Evolutionary conservation across 768 basidiomycete species (phyloP).

Genomic region (Tricholoma terreum): DNA sequence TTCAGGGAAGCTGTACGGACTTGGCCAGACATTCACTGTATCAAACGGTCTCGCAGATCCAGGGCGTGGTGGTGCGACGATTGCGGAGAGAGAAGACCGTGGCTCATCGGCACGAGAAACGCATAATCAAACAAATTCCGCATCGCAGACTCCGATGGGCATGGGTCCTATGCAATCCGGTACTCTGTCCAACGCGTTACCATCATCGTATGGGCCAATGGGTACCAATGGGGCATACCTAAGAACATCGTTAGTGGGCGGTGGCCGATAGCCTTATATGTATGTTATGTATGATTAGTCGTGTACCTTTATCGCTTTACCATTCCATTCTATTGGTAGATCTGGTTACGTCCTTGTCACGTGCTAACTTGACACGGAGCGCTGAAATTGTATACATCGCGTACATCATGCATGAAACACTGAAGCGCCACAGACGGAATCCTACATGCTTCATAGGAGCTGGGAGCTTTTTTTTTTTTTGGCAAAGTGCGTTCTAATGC

Average conservation of each 20-base stretch:
- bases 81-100: constrained; percentile 78
- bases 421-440: no score
- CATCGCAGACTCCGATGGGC: constrained; percentile 44
- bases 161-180: constrained; percentile 44
- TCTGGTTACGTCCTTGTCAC: no score
- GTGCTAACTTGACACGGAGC: no score
- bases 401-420: no score
- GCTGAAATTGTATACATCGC: no score
- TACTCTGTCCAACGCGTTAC: constrained; percentile 42
- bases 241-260: constrained; percentile 56
- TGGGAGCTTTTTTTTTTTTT: no score
- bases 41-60: constrained; percentile 66
- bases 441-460: no score
- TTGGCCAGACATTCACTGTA: constrained; percentile 73
- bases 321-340: no score
- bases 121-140: constrained; percentile 52
- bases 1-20: constrained; percentile 80
- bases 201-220: constrained; percentile 59
- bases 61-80: constrained; percentile 70
- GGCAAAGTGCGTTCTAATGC: no score
- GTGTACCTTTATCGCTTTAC: constrained; percentile 18
- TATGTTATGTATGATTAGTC: constrained; percentile 19
- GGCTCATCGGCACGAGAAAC: constrained; percentile 44
- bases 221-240: constrained; percentile 59
- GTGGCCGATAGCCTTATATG: constrained; percentile 36